A percentile compares a stretch with the other conserved stretches of the same genome.
phyloP scores from a whole-genome alignment of 768 basidiomycete genomes.

The Trametes cinnabarina region DNA sequence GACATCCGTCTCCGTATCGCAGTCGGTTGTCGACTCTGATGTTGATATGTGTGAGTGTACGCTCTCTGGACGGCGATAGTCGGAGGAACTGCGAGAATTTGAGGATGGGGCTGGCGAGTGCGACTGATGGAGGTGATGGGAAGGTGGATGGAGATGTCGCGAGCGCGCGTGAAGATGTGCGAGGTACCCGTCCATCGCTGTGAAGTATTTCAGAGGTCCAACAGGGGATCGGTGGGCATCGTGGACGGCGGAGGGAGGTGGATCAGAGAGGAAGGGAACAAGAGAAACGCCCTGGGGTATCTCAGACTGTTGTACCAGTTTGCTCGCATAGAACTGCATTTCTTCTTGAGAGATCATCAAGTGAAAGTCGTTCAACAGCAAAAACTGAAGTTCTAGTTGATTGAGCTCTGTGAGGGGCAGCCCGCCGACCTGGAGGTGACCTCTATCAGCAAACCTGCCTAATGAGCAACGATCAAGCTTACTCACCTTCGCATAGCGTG shows the following conservation, averaged over 20 bases:
- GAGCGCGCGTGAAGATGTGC: constrained; percentile 32
- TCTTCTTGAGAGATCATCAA: constrained; percentile 85
- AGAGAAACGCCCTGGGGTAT: constrained; percentile 49
- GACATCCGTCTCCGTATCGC: constrained; percentile 45
- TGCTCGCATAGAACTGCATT: constrained; percentile 91
- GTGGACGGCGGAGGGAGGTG: constrained; percentile 24
- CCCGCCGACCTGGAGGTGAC: constrained; percentile 77
- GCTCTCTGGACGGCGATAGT: constrained; percentile 22
- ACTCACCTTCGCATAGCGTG: constrained; percentile 92
- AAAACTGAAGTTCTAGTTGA: constrained; percentile 94
- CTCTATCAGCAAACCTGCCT: background rate
- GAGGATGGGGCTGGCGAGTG: constrained; percentile 17
- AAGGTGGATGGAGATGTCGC: background rate
- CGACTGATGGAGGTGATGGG: background rate
- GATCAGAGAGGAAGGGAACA: constrained; percentile 37
- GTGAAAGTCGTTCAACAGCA: constrained; percentile 92
- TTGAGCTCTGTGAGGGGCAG: constrained; percentile 91
- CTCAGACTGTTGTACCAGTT: constrained; percentile 19
- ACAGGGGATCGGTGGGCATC: constrained; percentile 24
- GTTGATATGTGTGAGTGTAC: constrained; percentile 17
- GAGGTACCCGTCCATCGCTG: constrained; percentile 53
- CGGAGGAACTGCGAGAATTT: constrained; percentile 16
- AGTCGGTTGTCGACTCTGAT: constrained; percentile 31
- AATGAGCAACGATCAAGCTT: background rate
- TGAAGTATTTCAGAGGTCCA: constrained; percentile 49